A percentile compares a stretch with the other conserved stretches of the same genome.
These are phyloP conservation scores for Avena atlantica DNA, from an alignment of 176 grass and related monocot genomes.

Conservation along the genomic window DNA sequence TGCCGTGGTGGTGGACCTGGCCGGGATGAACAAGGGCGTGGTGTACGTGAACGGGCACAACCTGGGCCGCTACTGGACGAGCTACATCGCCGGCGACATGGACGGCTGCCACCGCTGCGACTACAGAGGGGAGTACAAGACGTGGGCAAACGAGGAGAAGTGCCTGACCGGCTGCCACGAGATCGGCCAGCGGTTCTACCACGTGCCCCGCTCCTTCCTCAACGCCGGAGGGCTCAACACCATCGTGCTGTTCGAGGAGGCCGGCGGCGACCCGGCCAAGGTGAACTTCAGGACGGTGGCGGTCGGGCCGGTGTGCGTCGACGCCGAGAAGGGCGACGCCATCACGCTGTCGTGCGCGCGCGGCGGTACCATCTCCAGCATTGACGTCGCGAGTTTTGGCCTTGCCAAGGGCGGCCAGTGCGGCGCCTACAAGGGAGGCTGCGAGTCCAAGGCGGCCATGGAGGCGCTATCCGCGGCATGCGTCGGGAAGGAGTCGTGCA, in stretches of 20 bases:
- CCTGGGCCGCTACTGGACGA: slow-evolving; percentile 60
- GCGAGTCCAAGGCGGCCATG: slow-evolving; percentile 26
- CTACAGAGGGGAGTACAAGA: slow-evolving; percentile 48
- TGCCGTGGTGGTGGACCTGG: slow-evolving; percentile 56
- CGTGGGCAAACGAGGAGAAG: slow-evolving; percentile 16
- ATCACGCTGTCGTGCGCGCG: slow-evolving; percentile 35
- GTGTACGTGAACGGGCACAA: slow-evolving; percentile 69
- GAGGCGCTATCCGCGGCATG: background rate
- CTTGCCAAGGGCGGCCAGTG: slow-evolving; percentile 46
- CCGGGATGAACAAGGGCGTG: slow-evolving; percentile 51
- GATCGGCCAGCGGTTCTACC: slow-evolving; percentile 57
- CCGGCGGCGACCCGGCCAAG: slow-evolving; percentile 26
- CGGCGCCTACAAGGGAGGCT: slow-evolving; percentile 38
- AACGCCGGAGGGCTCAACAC: slow-evolving; percentile 40
- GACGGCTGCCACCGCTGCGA: slow-evolving; percentile 46
- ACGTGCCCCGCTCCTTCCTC: slow-evolving; percentile 60
- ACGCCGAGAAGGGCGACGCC: slow-evolving; percentile 23
- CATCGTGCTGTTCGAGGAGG: slow-evolving; percentile 59
- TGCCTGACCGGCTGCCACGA: slow-evolving; percentile 57
- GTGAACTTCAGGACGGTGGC: slow-evolving; percentile 43
- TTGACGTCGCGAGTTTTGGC: slow-evolving; percentile 51
- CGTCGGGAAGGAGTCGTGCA: background rate
- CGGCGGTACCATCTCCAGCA: slow-evolving; percentile 35
- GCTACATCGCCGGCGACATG: slow-evolving; percentile 15
- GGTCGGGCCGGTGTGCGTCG: slow-evolving; percentile 40